These are phyloP conservation scores for Fonsecaea monophora DNA, from an alignment of 2,329 filamentous ascomycete species.

Conservation along the genomic window DNA sequence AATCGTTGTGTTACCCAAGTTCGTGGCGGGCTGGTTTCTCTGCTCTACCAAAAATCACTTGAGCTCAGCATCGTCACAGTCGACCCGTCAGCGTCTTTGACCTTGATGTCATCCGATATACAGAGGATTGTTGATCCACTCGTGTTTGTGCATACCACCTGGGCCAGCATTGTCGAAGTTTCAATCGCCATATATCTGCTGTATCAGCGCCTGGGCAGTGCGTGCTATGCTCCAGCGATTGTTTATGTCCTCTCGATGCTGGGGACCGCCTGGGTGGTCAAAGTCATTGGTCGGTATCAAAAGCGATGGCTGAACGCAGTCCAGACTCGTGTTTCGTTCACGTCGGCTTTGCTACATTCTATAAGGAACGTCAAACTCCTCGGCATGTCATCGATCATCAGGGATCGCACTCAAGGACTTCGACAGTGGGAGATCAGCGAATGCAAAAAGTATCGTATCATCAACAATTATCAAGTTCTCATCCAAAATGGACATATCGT, in stretches of 20 bases:
- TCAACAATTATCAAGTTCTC: constrained; percentile 29
- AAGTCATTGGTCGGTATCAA: constrained; percentile 48
- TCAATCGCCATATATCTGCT: constrained; percentile 55
- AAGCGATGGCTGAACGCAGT: constrained; percentile 59
- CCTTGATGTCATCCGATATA: constrained; percentile 58
- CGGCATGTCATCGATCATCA: constrained; percentile 53
- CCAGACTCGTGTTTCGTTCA: constrained; percentile 57
- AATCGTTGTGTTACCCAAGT: constrained; percentile 54
- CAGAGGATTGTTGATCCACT: constrained; percentile 50
- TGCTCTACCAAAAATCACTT: constrained; percentile 60
- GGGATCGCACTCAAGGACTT: constrained; percentile 49
- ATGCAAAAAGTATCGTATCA: constrained; percentile 50
- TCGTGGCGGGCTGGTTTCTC: constrained; percentile 53
- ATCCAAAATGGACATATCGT: constrained; percentile 28
- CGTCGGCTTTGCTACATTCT: constrained; percentile 55
- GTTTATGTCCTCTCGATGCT: constrained; percentile 41
- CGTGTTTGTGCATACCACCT: constrained; percentile 54
- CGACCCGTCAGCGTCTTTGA: constrained; percentile 51
- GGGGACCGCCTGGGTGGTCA: constrained; percentile 27
- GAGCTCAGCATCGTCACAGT: constrained; percentile 43
- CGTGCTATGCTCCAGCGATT: constrained; percentile 54
- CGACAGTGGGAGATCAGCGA: constrained; percentile 51
- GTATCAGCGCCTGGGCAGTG: constrained; percentile 50
- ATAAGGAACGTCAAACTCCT: constrained; percentile 62
- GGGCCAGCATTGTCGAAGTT: constrained; percentile 55